These are phyloP conservation scores for Lithospermum erythrorhizon DNA, from an alignment of 257 asterid species.

Conservation along the genomic window DNA sequence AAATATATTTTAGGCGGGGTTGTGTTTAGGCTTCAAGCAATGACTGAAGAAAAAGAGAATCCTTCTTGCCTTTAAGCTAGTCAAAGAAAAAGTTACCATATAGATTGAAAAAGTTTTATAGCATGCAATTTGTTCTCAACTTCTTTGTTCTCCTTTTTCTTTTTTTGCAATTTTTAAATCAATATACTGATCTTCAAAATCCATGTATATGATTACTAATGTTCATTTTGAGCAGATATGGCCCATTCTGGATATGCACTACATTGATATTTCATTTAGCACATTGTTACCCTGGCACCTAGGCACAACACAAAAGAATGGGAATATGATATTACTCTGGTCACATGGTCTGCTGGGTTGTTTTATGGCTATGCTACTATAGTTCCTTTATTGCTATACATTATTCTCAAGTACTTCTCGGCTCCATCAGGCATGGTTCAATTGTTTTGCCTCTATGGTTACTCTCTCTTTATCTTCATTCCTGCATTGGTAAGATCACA, in stretches of 20 bases:
- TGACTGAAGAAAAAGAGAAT: too few relatives aligned
- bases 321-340: conserved; percentile 75
- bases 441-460: conserved; percentile 89
- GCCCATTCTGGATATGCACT: conserved; percentile 99
- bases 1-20: too few relatives aligned
- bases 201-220: conserved; percentile 5
- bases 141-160: too few relatives aligned
- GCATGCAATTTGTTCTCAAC: too few relatives aligned
- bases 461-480: conserved; percentile 86
- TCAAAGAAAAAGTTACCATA: too few relatives aligned
- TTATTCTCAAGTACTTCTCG: conserved; percentile 91
- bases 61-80: too few relatives aligned
- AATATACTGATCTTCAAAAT: neutral
- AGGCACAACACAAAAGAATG: conserved; percentile 71
- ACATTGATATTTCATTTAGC: conserved; percentile 88
- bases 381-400: conserved; percentile 69
- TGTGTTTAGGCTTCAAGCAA: too few relatives aligned
- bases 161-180: too few relatives aligned
- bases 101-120: too few relatives aligned
- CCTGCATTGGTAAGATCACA: conserved; percentile 82
- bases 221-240: conserved; percentile 44
- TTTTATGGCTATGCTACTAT: conserved; percentile 83
- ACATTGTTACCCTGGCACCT: conserved; percentile 86
- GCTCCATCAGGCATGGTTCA: conserved; percentile 86
- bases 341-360: conserved; percentile 95